Conservation (phyloP, 371 early-diverging fungal genomes). For the Neoconidiobolus thromboides region DNA sequence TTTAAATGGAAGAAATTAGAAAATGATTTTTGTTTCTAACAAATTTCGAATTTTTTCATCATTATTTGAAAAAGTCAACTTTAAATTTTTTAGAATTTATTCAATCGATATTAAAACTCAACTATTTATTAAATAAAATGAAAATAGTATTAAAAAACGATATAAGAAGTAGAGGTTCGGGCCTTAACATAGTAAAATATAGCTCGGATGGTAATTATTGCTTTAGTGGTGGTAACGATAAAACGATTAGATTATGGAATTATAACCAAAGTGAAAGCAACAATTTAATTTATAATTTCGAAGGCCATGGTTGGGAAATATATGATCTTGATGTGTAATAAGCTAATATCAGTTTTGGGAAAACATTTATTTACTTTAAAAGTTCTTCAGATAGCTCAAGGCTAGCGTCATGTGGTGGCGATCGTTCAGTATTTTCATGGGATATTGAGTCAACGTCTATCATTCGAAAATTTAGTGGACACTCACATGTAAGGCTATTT, state of each 20-base stretch:
- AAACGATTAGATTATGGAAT: neutral
- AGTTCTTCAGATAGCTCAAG: neutral
- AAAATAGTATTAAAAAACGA: too few relatives aligned
- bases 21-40: too few relatives aligned
- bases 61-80: too few relatives aligned
- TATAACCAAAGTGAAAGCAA: neutral
- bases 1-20: too few relatives aligned
- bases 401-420: neutral
- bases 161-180: too few relatives aligned
- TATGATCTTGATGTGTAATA: neutral
- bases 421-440: neutral
- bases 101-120: too few relatives aligned
- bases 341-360: neutral
- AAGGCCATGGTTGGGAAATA: neutral
- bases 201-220: too few relatives aligned
- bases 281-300: neutral
- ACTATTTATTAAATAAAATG: too few relatives aligned
- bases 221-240: neutral
- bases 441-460: slow-evolving; percentile 38
- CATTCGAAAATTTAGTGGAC: slow-evolving; percentile 57
- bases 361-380: neutral
- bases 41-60: too few relatives aligned
- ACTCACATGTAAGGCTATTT: slow-evolving; percentile 36
- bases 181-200: too few relatives aligned
- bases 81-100: too few relatives aligned